Evolutionary conservation across 192 early-diverging fungal genomes (phyloP).

Genomic region (Coemansia sp.): DNA sequence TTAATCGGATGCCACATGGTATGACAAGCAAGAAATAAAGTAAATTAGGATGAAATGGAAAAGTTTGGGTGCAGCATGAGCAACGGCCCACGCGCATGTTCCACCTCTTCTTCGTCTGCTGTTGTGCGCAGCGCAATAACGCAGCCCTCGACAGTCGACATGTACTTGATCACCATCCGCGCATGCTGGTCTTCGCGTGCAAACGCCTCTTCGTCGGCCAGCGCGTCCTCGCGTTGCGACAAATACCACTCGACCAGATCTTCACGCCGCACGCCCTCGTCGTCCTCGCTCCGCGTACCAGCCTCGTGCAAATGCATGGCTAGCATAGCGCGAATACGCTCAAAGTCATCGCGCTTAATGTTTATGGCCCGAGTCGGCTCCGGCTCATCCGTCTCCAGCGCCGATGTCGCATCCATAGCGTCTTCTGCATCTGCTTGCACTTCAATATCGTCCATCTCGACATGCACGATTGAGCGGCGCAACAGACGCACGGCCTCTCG

Average conservation of each 20-base stretch:
- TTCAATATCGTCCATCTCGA: conserved; percentile 72
- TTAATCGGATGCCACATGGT: no score
- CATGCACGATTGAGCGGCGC: conserved; percentile 84
- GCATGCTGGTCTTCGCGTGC: conserved; percentile 60
- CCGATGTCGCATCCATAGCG: conserved; percentile 8
- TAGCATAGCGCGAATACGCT: conserved; percentile 57
- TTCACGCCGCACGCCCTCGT: conserved; percentile 53
- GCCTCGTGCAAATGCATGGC: conserved; percentile 48
- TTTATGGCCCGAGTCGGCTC: conserved; percentile 42
- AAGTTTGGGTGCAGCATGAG: conserved; percentile 57
- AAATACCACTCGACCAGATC: conserved; percentile 73
- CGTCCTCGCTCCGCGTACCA: conserved; percentile 8
- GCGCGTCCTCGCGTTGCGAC: conserved; percentile 61
- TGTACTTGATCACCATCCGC: conserved; percentile 65
- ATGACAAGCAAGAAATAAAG: no score
- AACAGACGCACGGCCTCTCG: conserved; percentile 82
- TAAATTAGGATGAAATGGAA: conserved; percentile 33
- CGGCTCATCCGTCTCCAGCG: not conserved
- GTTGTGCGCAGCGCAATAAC: conserved; percentile 41
- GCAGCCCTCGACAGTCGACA: conserved; percentile 64
- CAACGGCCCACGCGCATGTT: conserved; percentile 23
- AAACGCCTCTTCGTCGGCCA: conserved; percentile 65
- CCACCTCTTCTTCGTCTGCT: conserved; percentile 8
- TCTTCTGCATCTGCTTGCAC: conserved; percentile 29
- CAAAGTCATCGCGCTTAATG: conserved; percentile 62